Percentiles rank a stretch among this genome's conserved stretches.
These are phyloP conservation scores for Chimonanthus praecox DNA, from an alignment of 164 flowering plant genomes.

Conservation along the genomic window DNA sequence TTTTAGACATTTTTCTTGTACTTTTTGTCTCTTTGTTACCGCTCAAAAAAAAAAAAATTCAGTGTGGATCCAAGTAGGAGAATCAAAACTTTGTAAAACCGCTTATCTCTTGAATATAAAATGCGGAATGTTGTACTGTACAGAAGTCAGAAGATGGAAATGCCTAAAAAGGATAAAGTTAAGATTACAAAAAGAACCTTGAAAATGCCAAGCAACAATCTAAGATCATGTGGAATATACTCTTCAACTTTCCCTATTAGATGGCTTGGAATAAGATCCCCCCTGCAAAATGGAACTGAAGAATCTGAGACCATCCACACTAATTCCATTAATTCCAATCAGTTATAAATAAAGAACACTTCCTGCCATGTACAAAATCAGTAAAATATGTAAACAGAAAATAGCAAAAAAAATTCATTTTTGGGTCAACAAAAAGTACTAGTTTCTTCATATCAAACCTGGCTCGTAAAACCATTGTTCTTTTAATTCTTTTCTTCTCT, in stretches of 20 bases:
- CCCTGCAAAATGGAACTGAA: constrained; percentile 40
- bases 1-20: no score
- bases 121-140: no score
- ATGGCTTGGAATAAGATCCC: constrained; percentile 66
- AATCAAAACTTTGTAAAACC: no score
- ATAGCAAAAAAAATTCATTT: no score
- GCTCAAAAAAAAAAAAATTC: no score
- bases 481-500: no score
- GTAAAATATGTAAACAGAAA: neutral
- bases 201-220: constrained; percentile 29
- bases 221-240: constrained; percentile 72
- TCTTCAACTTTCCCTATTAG: constrained; percentile 68
- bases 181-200: constrained; percentile 33
- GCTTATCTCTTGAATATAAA: no score
- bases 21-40: no score
- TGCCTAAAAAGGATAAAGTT: neutral
- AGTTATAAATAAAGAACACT: neutral
- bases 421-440: neutral
- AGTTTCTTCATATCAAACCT: neutral
- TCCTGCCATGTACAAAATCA: neutral
- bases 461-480: neutral
- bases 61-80: no score
- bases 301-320: constrained; percentile 6
- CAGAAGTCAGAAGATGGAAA: no score
- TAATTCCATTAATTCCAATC: neutral